Percentiles rank a stretch among this genome's conserved stretches.
phyloP scores from a whole-genome alignment of 768 basidiomycete species.

The Lanmaoa pseudosensibilis region DNA sequence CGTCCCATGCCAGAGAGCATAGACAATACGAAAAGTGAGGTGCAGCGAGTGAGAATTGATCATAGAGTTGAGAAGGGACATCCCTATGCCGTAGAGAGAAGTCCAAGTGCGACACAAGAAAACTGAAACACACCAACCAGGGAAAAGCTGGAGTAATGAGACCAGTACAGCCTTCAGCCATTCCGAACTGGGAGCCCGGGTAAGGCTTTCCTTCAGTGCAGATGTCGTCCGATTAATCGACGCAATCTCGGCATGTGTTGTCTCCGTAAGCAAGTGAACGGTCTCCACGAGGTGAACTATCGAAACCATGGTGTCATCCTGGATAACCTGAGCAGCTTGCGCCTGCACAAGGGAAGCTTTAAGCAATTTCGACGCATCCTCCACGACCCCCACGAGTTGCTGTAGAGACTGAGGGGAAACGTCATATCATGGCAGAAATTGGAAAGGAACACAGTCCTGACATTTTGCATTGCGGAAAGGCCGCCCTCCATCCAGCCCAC shows the following conservation, averaged over 20 bases:
- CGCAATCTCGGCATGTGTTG: slow-evolving; percentile 44
- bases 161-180: slow-evolving; percentile 23
- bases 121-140: slow-evolving; percentile 23
- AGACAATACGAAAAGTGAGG: slow-evolving; percentile 23
- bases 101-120: neutral
- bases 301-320: slow-evolving; percentile 37
- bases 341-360: slow-evolving; percentile 34
- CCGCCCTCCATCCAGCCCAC: slow-evolving; percentile 27
- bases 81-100: slow-evolving; percentile 11
- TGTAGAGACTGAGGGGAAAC: slow-evolving; percentile 18
- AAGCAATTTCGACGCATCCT: slow-evolving; percentile 30
- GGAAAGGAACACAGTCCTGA: slow-evolving; percentile 20
- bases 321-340: slow-evolving; percentile 34
- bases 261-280: slow-evolving; percentile 39
- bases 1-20: slow-evolving; percentile 31
- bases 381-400: slow-evolving; percentile 16
- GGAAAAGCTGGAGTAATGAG: slow-evolving; percentile 17
- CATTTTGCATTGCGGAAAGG: slow-evolving; percentile 33
- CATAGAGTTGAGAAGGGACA: slow-evolving; percentile 2
- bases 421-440: slow-evolving; percentile 15
- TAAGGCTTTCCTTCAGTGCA: slow-evolving; percentile 30
- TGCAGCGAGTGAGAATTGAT: slow-evolving; percentile 32
- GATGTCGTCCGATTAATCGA: slow-evolving; percentile 47
- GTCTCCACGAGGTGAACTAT: slow-evolving; percentile 37
- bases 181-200: slow-evolving; percentile 13